A percentile compares a stretch with the other conserved stretches of the same genome.
phyloP scores from a whole-genome alignment of 1,139 yeast species.

The Geotrichum bryndzae region DNA sequence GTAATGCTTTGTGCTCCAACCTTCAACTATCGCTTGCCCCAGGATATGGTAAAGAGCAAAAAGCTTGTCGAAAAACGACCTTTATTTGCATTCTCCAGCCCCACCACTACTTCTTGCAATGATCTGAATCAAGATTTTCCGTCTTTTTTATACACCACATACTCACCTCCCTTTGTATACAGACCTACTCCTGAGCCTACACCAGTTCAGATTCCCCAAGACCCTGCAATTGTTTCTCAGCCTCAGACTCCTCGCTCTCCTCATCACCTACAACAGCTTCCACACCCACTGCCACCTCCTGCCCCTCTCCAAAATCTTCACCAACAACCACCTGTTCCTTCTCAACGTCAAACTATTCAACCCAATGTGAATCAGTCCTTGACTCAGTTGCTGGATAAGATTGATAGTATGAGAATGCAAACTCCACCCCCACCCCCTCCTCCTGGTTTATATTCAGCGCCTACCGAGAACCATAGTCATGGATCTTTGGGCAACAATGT shows the following conservation, averaged over 20 bases:
- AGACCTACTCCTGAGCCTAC: neutral
- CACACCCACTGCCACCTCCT: neutral
- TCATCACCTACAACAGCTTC: neutral
- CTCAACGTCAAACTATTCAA: neutral
- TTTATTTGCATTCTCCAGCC: slow-evolving; percentile 2
- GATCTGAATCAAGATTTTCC: neutral
- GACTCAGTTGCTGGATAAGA: slow-evolving; percentile 6
- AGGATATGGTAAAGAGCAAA: neutral
- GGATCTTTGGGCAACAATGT: neutral
- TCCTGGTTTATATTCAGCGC: slow-evolving; percentile 28
- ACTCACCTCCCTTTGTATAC: neutral
- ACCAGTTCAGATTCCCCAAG: neutral
- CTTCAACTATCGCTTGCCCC: slow-evolving; percentile 11
- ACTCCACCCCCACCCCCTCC: slow-evolving; percentile 29
- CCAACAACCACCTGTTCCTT: neutral
- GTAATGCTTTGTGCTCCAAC: slow-evolving; percentile 28
- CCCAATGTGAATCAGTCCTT: neutral
- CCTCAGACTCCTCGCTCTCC: neutral
- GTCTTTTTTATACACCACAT: slow-evolving; percentile 1
- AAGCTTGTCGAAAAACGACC: neutral
- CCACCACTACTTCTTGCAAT: neutral
- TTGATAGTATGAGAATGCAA: slow-evolving; percentile 9
- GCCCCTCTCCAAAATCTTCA: slow-evolving; percentile 3
- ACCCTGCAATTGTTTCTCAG: neutral
- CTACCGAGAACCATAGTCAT: slow-evolving; percentile 16